Evolutionary conservation across 2,329 filamentous ascomycete species (phyloP).

Genomic region (Scleromitrula shiraiana): DNA sequence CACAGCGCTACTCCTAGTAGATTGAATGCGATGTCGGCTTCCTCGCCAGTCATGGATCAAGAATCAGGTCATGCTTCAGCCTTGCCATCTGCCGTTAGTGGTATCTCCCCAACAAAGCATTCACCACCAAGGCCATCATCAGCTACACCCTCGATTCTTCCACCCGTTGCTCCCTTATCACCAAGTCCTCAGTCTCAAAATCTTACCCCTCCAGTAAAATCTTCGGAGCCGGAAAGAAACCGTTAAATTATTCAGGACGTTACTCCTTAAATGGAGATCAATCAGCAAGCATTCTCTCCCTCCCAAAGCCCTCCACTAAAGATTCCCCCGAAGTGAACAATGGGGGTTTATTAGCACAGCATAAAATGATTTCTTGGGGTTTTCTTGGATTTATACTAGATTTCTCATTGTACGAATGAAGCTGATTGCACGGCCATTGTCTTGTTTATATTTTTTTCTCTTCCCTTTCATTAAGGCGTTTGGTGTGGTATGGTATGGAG

Average conservation of each 20-base stretch:
- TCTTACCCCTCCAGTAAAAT: slow-evolving; percentile 53
- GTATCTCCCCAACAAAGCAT: slow-evolving; percentile 40
- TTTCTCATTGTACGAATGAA: no score
- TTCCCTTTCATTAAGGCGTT: not conserved
- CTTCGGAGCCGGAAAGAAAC: slow-evolving; percentile 16
- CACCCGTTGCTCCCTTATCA: slow-evolving; percentile 48
- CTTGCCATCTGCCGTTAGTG: slow-evolving; percentile 31
- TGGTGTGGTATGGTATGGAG: not conserved
- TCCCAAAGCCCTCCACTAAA: no score
- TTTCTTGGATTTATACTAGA: no score
- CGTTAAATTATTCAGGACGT: not conserved
- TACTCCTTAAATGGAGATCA: not conserved
- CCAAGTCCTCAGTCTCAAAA: slow-evolving; percentile 50
- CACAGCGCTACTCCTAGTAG: slow-evolving; percentile 4
- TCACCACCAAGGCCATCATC: slow-evolving; percentile 24
- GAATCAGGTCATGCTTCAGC: slow-evolving; percentile 20
- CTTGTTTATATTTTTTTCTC: not conserved
- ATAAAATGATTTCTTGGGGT: no score
- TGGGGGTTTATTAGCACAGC: no score
- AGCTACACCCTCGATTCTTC: slow-evolving; percentile 40
- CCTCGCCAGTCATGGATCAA: slow-evolving; percentile 10
- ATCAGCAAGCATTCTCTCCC: no score
- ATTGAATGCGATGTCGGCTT: slow-evolving; percentile 2
- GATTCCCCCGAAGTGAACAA: no score
- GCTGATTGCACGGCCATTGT: no score